Percentiles rank a stretch among this genome's conserved stretches.
phyloP scores from a whole-genome alignment of 2,329 filamentous ascomycete genomes.

The Thyridium curvatum region DNA sequence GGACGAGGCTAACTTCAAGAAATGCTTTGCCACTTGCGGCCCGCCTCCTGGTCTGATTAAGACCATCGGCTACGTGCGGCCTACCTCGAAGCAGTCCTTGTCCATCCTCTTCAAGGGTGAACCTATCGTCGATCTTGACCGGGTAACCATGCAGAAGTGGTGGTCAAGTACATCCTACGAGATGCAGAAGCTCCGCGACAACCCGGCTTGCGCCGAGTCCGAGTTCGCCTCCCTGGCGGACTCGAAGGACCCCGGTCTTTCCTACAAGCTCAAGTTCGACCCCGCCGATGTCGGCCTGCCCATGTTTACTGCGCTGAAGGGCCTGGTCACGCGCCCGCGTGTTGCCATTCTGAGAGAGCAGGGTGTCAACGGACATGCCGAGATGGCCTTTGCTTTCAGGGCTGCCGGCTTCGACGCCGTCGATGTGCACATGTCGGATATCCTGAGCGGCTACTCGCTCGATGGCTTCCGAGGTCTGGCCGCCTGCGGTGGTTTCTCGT shows the following conservation, averaged over 20 bases:
- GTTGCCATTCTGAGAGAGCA: constrained; percentile 94
- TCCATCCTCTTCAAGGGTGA: constrained; percentile 66
- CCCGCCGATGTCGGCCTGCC: constrained; percentile 73
- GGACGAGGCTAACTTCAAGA: constrained; percentile 78
- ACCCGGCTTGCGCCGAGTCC: constrained; percentile 76
- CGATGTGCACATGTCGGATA: constrained; percentile 95
- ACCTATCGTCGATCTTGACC: constrained; percentile 61
- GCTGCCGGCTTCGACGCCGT: constrained; percentile 85
- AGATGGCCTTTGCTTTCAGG: constrained; percentile 96
- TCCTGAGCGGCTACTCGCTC: constrained; percentile 73
- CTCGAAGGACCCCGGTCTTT: constrained; percentile 72
- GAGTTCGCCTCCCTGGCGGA: constrained; percentile 75
- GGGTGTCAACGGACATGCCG: constrained; percentile 91
- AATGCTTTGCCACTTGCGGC: constrained; percentile 86
- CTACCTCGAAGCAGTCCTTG: constrained; percentile 65
- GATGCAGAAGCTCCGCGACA: constrained; percentile 88
- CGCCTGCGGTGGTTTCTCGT: constrained; percentile 95
- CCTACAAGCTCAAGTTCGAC: constrained; percentile 76
- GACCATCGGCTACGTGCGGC: constrained; percentile 74
- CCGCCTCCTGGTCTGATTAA: constrained; percentile 75
- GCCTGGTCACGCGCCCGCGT: constrained; percentile 53
- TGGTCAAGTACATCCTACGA: constrained; percentile 86
- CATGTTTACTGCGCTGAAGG: constrained; percentile 54
- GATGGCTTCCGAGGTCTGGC: constrained; percentile 81
- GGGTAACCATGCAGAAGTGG: constrained; percentile 72